Base-by-base conservation (phyloP, 2,329 filamentous ascomycete species). In the Fusarium foetens region DNA sequence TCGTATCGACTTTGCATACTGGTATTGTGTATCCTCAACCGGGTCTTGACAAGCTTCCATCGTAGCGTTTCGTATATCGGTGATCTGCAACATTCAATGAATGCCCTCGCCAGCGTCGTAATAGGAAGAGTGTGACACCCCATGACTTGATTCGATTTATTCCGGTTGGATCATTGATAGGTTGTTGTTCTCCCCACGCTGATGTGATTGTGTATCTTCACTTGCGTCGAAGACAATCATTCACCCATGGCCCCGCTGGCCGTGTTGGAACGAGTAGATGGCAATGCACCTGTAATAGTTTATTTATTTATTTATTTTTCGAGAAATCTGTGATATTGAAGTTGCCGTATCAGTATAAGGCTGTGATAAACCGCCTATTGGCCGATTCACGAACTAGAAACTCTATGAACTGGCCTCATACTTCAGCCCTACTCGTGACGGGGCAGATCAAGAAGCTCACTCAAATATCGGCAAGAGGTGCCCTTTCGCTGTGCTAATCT, bases 171-270 rank as follows among this genome's bases (percentile, higher is more conserved):
- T 31, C 42, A 46, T 23, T n/a, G 31, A 46, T 17, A 13, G 31
- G 33, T 27, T 58, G 52, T 19, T 39, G 21, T 29, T 69, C 35
- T 61, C 55, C 41, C 52, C 42, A 64, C 31, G 25, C 16, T 48
- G 48, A 66, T 48, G 46, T 72, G 66, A 58, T 25, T 64, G 51
- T 58, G 43, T 62, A 41, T 57, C 46, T 72, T 48, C 27, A 27
- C 59, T 35, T 53, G 35, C 33, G 35, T 48, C 36, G 23, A 71
- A 36, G 31, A 17, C 42, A 25, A 33, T 29, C 52, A 39, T 42
- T 48, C 49, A 19, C 38, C 38, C 39, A 33, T 25, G 35, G 43
- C 21, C 29, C 12, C 31, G 33, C 25, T n/a, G 41, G 27, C 21
- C 21, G 27, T n/a, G 36, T 25, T 13, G 14, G 39, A 23, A 16